Evolutionary conservation across 306 rosid genomes (phyloP).

Genomic region (Vicia villosa): DNA sequence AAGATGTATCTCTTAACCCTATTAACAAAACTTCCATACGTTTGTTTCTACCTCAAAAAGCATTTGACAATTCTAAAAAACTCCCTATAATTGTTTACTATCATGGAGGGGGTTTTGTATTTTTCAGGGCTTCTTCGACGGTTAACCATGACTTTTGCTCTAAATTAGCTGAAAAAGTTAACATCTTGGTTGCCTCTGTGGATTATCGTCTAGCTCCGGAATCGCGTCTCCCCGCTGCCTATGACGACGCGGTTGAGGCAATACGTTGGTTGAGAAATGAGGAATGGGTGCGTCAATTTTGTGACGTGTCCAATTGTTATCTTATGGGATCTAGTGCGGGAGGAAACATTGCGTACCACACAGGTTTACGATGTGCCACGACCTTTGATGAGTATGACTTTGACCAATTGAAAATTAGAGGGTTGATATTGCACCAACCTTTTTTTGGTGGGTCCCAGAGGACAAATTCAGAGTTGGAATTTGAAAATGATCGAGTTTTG

Average conservation of each 20-base stretch:
- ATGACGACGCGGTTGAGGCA: constrained; percentile 48
- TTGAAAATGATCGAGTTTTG: constrained; percentile 17
- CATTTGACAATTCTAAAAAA: constrained; percentile 14
- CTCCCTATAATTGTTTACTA: constrained; percentile 41
- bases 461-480: constrained; percentile 44
- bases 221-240: constrained; percentile 46
- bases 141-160: constrained; percentile 41
- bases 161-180: constrained; percentile 28
- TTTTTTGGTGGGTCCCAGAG: constrained; percentile 52
- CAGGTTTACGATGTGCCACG: constrained; percentile 20
- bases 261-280: constrained; percentile 42
- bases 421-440: constrained; percentile 52
- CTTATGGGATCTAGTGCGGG: constrained; percentile 53
- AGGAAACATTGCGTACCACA: constrained; percentile 45
- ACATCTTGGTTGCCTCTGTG: constrained; percentile 36
- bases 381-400: constrained; percentile 15
- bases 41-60: constrained; percentile 37
- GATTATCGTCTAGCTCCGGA: constrained; percentile 48
- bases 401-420: constrained; percentile 36
- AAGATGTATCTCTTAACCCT: constrained; percentile 42
- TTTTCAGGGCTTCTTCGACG: constrained; percentile 21
- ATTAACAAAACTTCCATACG: constrained; percentile 40
- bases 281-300: constrained; percentile 36
- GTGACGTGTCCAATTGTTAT: constrained; percentile 36
- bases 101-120: constrained; percentile 49